Conservation (phyloP, 2,329 filamentous ascomycete genomes). For the Chaetomiaceae sp. region DNA sequence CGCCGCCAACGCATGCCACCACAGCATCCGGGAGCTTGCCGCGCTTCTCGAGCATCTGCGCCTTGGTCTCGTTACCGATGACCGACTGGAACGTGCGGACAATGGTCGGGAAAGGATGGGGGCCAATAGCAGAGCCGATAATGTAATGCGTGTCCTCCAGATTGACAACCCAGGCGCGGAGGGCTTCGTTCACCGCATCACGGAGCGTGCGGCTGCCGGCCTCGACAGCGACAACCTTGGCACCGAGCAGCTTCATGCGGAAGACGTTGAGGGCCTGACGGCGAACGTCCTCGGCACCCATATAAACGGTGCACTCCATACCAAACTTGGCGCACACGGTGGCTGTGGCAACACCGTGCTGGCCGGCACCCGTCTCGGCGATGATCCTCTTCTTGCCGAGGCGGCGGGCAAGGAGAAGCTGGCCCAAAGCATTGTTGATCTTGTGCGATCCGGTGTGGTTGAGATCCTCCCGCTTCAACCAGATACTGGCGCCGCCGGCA, state of each 20-base stretch:
- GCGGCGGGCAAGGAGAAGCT: conserved; percentile 78
- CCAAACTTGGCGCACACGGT: conserved; percentile 98
- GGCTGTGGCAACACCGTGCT: conserved; percentile 95
- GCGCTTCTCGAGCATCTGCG: conserved; percentile 78
- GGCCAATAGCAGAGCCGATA: conserved; percentile 94
- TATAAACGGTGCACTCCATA: conserved; percentile 97
- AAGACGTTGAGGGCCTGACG: conserved; percentile 97
- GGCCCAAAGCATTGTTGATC: conserved; percentile 97
- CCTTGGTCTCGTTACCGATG: conserved; percentile 90
- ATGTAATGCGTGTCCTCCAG: conserved; percentile 97
- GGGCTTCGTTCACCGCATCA: conserved; percentile 90
- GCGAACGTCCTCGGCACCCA: conserved; percentile 96
- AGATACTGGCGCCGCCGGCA: conserved; percentile 91
- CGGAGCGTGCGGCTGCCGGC: conserved; percentile 79
- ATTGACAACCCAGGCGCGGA: conserved; percentile 89
- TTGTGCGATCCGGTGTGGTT: conserved; percentile 99
- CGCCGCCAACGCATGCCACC: conserved; percentile 92
- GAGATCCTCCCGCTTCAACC: conserved; percentile 94
- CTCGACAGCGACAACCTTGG: conserved; percentile 87
- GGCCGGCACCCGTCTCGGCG: conserved; percentile 93
- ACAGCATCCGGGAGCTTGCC: conserved; percentile 93
- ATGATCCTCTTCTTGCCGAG: conserved; percentile 97
- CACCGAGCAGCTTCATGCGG: conserved; percentile 93
- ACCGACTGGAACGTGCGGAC: conserved; percentile 97
- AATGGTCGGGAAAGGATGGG: conserved; percentile 96